Conservation (phyloP, 345 rosid species). For the Kandelia obovata region DNA sequence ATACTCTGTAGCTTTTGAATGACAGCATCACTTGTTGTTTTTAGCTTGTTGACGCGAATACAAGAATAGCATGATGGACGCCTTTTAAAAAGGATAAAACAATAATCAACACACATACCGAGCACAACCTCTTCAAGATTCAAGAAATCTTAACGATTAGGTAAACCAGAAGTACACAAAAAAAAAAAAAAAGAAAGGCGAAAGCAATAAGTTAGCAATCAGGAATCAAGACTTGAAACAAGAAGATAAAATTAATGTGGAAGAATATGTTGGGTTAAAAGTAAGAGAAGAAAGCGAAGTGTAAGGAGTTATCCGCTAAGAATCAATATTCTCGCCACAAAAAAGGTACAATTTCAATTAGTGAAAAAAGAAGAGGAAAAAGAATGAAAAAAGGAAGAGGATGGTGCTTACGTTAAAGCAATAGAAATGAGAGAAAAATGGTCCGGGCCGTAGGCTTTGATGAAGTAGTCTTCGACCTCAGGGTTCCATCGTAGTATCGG, state of each 20-base stretch:
- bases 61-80: constrained; percentile 84
- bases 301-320: no score
- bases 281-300: no score
- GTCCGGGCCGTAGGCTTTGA: constrained; percentile 67
- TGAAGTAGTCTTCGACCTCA: constrained; percentile 74
- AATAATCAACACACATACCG: neutral
- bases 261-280: no score
- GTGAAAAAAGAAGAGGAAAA: neutral
- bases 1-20: constrained; percentile 57
- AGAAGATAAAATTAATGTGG: no score
- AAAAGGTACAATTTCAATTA: neutral
- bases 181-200: no score
- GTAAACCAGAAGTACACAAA: no score
- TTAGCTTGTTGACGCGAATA: constrained; percentile 75
- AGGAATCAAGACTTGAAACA: no score
- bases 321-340: no score
- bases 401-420: constrained; percentile 57
- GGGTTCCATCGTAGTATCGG: constrained; percentile 80
- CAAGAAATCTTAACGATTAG: no score
- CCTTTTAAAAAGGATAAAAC: constrained; percentile 32
- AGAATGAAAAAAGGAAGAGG: neutral
- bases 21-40: constrained; percentile 61
- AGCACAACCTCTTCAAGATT: no score
- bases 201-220: no score
- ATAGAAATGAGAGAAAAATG: constrained; percentile 73